phyloP scores from a whole-genome alignment of 345 rosid genomes.

The Angophora floribunda region DNA sequence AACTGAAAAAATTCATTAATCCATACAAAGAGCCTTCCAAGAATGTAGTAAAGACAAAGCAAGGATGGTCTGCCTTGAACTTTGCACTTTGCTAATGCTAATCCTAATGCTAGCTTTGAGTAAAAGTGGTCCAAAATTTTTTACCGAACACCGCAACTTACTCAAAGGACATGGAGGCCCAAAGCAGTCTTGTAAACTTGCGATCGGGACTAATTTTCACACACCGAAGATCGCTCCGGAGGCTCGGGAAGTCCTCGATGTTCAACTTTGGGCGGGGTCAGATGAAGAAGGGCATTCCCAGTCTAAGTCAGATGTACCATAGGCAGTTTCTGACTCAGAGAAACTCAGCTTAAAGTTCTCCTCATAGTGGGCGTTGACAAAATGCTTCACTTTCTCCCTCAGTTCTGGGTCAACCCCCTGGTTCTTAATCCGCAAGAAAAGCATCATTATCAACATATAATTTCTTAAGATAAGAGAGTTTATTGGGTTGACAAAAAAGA shows the following conservation, averaged over 20 bases:
- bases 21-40: too few species aligned
- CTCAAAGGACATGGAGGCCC: too few species aligned
- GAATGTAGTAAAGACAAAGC: too few species aligned
- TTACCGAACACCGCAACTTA: too few species aligned
- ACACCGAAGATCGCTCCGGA: constrained; percentile 47
- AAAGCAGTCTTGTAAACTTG: too few species aligned
- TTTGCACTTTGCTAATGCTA: too few species aligned
- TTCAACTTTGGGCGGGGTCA: constrained; percentile 61
- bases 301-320: constrained; percentile 33
- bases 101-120: too few species aligned
- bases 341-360: constrained; percentile 46
- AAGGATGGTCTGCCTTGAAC: too few species aligned
- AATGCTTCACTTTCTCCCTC: constrained; percentile 74
- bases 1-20: too few species aligned
- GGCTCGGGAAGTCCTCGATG: constrained; percentile 36
- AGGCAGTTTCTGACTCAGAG: constrained; percentile 54
- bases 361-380: constrained; percentile 54
- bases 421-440: constrained; percentile 52
- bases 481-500: background rate
- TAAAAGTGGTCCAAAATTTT: too few species aligned
- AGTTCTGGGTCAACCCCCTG: constrained; percentile 57
- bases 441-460: background rate
- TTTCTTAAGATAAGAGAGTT: background rate
- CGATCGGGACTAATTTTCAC: background rate
- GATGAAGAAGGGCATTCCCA: constrained; percentile 62